phyloP scores from a whole-genome alignment of 129 eudicot species.

The Artemisia tridentata region DNA sequence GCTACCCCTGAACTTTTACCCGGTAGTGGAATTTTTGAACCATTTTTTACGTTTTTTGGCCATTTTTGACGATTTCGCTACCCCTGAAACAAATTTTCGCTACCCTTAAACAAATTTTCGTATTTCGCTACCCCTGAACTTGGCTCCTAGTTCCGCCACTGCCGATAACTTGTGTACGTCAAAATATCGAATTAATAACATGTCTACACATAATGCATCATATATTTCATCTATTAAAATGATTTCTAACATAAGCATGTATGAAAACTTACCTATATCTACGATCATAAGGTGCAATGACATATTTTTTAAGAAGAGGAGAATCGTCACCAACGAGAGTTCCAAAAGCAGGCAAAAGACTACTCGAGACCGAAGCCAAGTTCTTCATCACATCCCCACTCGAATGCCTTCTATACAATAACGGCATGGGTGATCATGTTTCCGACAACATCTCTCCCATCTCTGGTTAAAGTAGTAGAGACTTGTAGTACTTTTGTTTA shows the following conservation, averaged over 20 bases:
- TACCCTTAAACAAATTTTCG: too few relatives aligned
- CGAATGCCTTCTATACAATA: slow-evolving; percentile 53
- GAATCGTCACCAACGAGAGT: slow-evolving; percentile 64
- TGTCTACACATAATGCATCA: not conserved
- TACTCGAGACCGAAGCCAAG: slow-evolving; percentile 69
- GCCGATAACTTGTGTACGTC: too few relatives aligned
- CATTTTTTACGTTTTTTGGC: too few relatives aligned
- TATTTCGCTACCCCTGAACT: too few relatives aligned
- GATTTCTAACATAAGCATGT: not conserved
- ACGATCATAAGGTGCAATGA: slow-evolving; percentile 81
- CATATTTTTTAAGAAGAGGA: slow-evolving; percentile 39
- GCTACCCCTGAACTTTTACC: too few relatives aligned
- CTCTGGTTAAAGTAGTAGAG: slow-evolving; percentile 19
- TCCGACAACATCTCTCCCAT: slow-evolving; percentile 29
- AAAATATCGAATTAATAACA: not conserved
- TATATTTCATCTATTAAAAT: not conserved
- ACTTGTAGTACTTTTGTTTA: slow-evolving; percentile 1
- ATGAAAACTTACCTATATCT: slow-evolving; percentile 55
- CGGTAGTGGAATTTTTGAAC: too few relatives aligned
- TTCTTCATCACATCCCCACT: slow-evolving; percentile 50
- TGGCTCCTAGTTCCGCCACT: too few relatives aligned
- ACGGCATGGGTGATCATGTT: slow-evolving; percentile 46
- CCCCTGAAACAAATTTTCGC: too few relatives aligned
- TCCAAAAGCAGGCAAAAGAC: slow-evolving; percentile 84
- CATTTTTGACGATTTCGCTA: too few relatives aligned